A percentile compares a stretch with the other conserved stretches of the same genome.
Conservation (phyloP, 257 asterid genomes). For the Nicotiana knightiana region DNA sequence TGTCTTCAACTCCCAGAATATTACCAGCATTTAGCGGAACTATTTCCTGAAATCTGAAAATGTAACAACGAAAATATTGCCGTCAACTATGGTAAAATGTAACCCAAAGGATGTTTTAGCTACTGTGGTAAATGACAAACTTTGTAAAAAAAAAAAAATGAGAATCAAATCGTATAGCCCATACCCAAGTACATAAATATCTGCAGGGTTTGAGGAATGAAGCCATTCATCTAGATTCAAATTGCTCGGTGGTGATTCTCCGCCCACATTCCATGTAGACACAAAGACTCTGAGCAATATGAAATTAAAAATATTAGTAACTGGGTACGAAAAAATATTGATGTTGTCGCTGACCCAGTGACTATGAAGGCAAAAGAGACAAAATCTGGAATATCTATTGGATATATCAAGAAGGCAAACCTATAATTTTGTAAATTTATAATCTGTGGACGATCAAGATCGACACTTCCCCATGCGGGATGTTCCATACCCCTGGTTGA, state of each 20-base stretch:
- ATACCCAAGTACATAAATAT: slow-evolving; percentile 28
- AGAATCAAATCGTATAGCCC: neutral
- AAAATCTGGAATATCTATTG: neutral
- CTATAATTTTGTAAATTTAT: slow-evolving; percentile 13
- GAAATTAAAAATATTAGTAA: neutral
- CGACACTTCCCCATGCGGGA: neutral
- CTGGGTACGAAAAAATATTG: neutral
- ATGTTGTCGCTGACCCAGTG: neutral
- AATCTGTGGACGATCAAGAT: slow-evolving; percentile 14
- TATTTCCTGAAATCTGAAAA: slow-evolving; percentile 72
- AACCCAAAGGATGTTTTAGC: neutral
- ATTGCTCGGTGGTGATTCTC: slow-evolving; percentile 18
- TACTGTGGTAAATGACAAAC: neutral
- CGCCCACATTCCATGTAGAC: slow-evolving; percentile 27
- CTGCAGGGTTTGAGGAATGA: slow-evolving; percentile 22
- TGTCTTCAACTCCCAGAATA: slow-evolving; percentile 67
- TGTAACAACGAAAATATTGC: neutral
- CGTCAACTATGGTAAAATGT: neutral
- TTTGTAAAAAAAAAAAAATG: neutral
- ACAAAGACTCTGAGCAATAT: slow-evolving; percentile 20
- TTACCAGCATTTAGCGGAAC: slow-evolving; percentile 88
- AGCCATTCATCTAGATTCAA: slow-evolving; percentile 24
- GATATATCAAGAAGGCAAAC: slow-evolving; percentile 7
- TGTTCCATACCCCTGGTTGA: slow-evolving; percentile 6
- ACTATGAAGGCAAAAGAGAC: neutral